Percentiles rank a stretch among this genome's conserved stretches.
These are phyloP conservation scores for Vitis vinifera DNA, from an alignment of 164 flowering plant species.

Conservation along the genomic window DNA sequence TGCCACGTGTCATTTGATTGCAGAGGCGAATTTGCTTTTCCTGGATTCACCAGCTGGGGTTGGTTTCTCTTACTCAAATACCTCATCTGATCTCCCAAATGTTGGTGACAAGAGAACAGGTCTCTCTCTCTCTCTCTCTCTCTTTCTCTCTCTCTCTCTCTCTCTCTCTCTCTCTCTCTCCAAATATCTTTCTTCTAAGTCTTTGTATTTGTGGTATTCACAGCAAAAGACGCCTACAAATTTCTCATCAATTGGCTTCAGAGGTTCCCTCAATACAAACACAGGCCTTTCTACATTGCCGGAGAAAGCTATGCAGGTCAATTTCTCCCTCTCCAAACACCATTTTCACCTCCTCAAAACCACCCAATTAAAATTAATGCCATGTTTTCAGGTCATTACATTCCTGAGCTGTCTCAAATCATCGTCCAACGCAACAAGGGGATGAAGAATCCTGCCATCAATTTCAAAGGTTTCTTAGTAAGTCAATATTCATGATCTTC, in stretches of 20 bases:
- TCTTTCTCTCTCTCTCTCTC: background rate
- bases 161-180: too few relatives aligned
- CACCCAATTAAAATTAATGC: background rate
- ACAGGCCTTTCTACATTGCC: conserved; percentile 40
- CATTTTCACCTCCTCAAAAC: background rate
- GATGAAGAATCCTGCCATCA: conserved; percentile 22
- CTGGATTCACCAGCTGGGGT: conserved; percentile 37
- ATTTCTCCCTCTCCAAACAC: background rate
- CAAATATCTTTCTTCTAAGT: background rate
- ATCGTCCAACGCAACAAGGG: conserved; percentile 21
- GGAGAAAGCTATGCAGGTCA: conserved; percentile 61
- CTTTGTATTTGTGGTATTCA: background rate
- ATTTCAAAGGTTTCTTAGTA: conserved; percentile 39
- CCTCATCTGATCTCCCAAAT: conserved; percentile 10
- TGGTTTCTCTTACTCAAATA: conserved; percentile 38
- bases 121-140: background rate
- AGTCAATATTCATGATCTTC: background rate
- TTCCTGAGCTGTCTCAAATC: conserved; percentile 27
- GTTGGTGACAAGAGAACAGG: conserved; percentile 39
- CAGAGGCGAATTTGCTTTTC: conserved; percentile 36
- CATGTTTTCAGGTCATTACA: conserved; percentile 29
- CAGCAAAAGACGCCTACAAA: conserved; percentile 29
- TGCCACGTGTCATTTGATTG: conserved; percentile 2
- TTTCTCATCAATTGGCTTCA: conserved; percentile 44
- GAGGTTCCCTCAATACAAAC: conserved; percentile 43